Percentiles rank a stretch among this genome's conserved stretches.
phyloP scores from a whole-genome alignment of 2,329 filamentous ascomycete genomes.

The Neopestalotiopsis sp. region DNA sequence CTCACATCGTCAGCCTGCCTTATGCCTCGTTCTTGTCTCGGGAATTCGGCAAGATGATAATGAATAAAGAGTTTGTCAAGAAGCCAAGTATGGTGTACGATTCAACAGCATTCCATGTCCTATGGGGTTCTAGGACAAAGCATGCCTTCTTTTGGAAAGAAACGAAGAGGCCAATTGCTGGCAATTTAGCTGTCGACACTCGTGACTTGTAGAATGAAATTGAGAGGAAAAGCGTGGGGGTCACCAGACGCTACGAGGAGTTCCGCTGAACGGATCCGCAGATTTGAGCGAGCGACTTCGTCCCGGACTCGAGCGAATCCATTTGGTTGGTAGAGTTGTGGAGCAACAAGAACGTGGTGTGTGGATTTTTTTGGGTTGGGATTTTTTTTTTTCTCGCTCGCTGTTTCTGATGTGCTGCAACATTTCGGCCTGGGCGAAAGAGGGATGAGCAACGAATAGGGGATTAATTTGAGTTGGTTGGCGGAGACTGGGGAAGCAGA shows the following conservation, averaged over 20 bases:
- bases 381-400: not conserved
- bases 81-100: too few species aligned
- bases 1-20: not conserved
- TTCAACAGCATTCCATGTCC: too few species aligned
- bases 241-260: not conserved
- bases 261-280: conserved; percentile 10
- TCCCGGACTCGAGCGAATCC: not conserved
- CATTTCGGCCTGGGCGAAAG: not conserved
- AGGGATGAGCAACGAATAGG: not conserved
- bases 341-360: conserved; percentile 15
- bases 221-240: conserved; percentile 14
- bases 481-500: not conserved
- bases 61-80: too few species aligned
- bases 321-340: conserved; percentile 1
- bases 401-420: not conserved
- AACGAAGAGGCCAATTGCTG: too few species aligned
- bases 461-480: not conserved
- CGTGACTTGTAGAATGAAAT: conserved; percentile 3
- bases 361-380: not conserved
- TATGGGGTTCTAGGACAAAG: too few species aligned
- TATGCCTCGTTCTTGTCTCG: not conserved
- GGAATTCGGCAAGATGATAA: not conserved
- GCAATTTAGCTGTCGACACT: not conserved
- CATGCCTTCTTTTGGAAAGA: too few species aligned
- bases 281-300: conserved; percentile 12